Evolutionary conservation across 306 rosid genomes (phyloP).

Genomic region (Acacia melanoxylon): DNA sequence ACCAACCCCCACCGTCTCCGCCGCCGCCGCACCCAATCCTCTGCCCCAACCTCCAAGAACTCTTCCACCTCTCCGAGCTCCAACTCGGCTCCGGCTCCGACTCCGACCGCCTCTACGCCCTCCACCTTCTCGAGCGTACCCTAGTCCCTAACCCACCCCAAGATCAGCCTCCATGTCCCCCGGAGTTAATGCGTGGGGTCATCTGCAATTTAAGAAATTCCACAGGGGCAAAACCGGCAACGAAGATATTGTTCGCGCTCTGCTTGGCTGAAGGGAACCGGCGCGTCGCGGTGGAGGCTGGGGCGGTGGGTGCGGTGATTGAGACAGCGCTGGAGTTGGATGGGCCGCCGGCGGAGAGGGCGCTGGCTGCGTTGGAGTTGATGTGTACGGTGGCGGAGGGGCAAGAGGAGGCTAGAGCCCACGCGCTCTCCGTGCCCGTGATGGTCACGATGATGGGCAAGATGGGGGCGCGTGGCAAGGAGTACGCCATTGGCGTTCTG

Average conservation of each 20-base stretch:
- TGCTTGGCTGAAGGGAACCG: constrained; percentile 79
- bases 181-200: constrained; percentile 64
- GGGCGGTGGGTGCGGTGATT: constrained; percentile 69
- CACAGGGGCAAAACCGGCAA: constrained; percentile 52
- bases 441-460: constrained; percentile 90
- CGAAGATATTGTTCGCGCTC: constrained; percentile 75
- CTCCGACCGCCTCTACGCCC: constrained; percentile 53
- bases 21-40: constrained; percentile 32
- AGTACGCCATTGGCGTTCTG: constrained; percentile 82
- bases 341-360: constrained; percentile 70
- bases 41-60: constrained; percentile 55
- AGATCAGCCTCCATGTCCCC: constrained; percentile 72
- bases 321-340: constrained; percentile 72
- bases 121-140: constrained; percentile 78
- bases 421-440: constrained; percentile 88
- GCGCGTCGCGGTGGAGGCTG: constrained; percentile 76
- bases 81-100: constrained; percentile 59
- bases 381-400: constrained; percentile 88
- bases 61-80: constrained; percentile 74
- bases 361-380: constrained; percentile 81
- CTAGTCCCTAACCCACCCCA: constrained; percentile 78
- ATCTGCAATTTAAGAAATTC: constrained; percentile 38
- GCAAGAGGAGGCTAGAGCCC: constrained; percentile 68
- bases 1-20: constrained; percentile 11
- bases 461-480: constrained; percentile 77